A percentile compares a stretch with the other conserved stretches of the same genome.
phyloP scores from a whole-genome alignment of 768 basidiomycete genomes.

The Butyriboletus loyo region DNA sequence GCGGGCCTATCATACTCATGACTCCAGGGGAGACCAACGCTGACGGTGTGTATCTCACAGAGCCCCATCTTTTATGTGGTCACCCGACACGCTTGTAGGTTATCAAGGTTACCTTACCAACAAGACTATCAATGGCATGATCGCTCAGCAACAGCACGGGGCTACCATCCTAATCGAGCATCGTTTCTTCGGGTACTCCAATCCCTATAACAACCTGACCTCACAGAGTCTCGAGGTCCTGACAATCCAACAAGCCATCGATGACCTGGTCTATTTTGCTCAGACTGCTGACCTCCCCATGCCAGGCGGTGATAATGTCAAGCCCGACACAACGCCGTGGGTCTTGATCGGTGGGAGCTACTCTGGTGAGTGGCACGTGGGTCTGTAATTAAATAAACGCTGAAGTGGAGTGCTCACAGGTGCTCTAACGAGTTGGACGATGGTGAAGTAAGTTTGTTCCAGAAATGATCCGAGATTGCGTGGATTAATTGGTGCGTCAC shows the following conservation, averaged over 20 bases:
- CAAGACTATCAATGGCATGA: conserved; percentile 55
- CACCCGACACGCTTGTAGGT: conserved; percentile 7
- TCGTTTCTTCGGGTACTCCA: conserved; percentile 74
- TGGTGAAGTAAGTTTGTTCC: conserved; percentile 53
- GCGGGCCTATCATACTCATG: conserved; percentile 26
- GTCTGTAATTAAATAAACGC: too few species aligned
- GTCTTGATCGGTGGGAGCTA: conserved; percentile 43
- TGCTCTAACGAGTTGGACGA: conserved; percentile 57
- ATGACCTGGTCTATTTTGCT: conserved; percentile 69
- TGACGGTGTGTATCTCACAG: conserved; percentile 25
- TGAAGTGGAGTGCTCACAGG: conserved; percentile 15
- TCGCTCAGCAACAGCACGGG: conserved; percentile 64
- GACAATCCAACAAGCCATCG: conserved; percentile 72
- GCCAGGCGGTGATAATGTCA: conserved; percentile 59
- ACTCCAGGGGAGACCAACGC: conserved; percentile 69
- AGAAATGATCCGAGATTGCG: background rate
- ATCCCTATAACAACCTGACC: conserved; percentile 59
- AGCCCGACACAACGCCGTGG: conserved; percentile 50
- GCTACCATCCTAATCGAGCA: conserved; percentile 66
- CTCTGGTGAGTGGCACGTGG: conserved; percentile 19
- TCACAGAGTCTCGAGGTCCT: conserved; percentile 55
- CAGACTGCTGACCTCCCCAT: conserved; percentile 64
- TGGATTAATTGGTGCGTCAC: background rate
- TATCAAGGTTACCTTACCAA: conserved; percentile 61
- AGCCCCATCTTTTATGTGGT: background rate